These are phyloP conservation scores for Zygosaccharomyces bisporus DNA, from an alignment of 805 yeast genomes.

Conservation along the genomic window DNA sequence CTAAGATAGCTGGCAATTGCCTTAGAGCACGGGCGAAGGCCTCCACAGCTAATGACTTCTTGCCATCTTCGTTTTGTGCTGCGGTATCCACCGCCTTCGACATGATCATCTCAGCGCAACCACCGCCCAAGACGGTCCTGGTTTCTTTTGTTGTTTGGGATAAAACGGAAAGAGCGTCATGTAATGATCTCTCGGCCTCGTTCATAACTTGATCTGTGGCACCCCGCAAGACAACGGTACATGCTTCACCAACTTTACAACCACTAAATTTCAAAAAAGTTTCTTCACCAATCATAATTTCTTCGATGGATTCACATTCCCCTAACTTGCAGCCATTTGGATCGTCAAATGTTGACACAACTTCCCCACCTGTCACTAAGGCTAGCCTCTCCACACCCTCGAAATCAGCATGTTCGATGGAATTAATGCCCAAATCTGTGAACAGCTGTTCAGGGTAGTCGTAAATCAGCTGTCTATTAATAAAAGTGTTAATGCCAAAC, in stretches of 20 bases:
- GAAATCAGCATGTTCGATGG: constrained; percentile 97
- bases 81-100: constrained; percentile 91
- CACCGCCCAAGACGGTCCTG: constrained; percentile 90
- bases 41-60: constrained; percentile 90
- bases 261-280: constrained; percentile 90
- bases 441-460: constrained; percentile 97
- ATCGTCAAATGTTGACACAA: constrained; percentile 90
- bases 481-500: constrained; percentile 83
- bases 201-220: constrained; percentile 96
- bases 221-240: constrained; percentile 93
- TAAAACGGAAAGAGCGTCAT: constrained; percentile 92
- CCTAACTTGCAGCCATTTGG: constrained; percentile 87
- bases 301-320: constrained; percentile 85
- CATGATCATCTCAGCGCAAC: constrained; percentile 95
- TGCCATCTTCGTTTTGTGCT: constrained; percentile 90
- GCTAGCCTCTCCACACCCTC: constrained; percentile 97
- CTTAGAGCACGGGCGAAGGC: constrained; percentile 91
- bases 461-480: constrained; percentile 93
- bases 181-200: constrained; percentile 95
- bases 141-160: constrained; percentile 94
- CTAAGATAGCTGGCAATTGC: constrained; percentile 90
- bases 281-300: constrained; percentile 89
- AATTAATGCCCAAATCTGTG: constrained; percentile 79
- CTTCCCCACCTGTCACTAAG: constrained; percentile 96
- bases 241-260: constrained; percentile 91